These are phyloP conservation scores for Globisporangium emineosum DNA, from an alignment of 352 stramenopile species.

Conservation along the genomic window DNA sequence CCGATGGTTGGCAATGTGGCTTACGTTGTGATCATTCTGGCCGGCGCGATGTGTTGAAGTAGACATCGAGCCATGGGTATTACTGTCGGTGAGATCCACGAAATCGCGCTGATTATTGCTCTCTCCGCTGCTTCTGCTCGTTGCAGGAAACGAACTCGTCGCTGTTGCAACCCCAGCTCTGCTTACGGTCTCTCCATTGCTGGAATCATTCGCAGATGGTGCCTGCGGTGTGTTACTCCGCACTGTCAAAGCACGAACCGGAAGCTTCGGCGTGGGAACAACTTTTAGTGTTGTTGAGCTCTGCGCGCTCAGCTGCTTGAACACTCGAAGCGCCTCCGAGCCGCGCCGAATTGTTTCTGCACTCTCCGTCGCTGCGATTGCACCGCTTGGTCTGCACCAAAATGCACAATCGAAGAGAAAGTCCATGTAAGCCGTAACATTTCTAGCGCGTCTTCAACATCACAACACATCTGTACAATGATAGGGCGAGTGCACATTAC, in stretches of 20 bases:
- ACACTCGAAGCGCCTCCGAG: slow-evolving; percentile 26
- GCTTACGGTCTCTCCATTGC: background rate
- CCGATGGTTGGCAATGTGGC: background rate
- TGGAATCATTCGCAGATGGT: background rate
- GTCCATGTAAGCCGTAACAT: background rate
- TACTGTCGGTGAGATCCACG: slow-evolving; percentile 27
- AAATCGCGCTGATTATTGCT: slow-evolving; percentile 12
- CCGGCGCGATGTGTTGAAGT: background rate
- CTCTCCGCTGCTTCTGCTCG: background rate
- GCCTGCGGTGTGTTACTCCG: background rate
- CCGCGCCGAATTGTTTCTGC: slow-evolving; percentile 41
- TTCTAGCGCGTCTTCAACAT: background rate
- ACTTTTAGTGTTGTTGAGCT: slow-evolving; percentile 26
- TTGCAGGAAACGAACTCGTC: background rate
- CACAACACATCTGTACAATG: background rate
- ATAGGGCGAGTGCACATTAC: background rate
- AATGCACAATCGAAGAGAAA: background rate
- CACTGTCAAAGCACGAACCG: background rate
- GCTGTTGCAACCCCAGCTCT: background rate
- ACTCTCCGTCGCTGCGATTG: background rate
- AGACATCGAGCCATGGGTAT: background rate
- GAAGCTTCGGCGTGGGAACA: slow-evolving; percentile 32
- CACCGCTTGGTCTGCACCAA: slow-evolving; percentile 5
- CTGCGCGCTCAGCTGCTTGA: slow-evolving; percentile 16
- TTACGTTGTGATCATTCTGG: slow-evolving; percentile 6